Base-by-base conservation (phyloP, 2,329 filamentous ascomycete species). In the Sarocladium oryzae region DNA sequence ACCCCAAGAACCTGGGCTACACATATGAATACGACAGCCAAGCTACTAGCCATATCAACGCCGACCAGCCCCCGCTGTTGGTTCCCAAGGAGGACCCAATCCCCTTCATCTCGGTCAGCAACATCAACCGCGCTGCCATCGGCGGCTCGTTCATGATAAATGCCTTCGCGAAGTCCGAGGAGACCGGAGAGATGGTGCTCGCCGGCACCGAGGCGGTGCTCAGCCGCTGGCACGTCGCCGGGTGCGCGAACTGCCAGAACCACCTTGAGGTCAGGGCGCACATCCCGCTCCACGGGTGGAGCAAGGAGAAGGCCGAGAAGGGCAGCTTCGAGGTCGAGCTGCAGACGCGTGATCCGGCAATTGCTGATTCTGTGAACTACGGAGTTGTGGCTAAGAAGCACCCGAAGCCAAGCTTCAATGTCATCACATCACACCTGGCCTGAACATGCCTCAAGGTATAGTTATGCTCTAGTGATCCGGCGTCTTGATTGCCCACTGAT, bases 211-310 rank as follows among this genome's bases (percentile, higher is more conserved):
- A 61, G 36, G 52, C 59, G 1, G 49, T 61, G 5, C 43, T 63
- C 8, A 62, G 60, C 53, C 53, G 61, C 2, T 60, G 58, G 57
- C 49, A 56, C 38, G 57, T 61, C 18, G 23, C 36, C 1, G 55
- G 53, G 15, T 63, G 61, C 49, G 36, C 51, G 15, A 63, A 63
- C 52, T 62, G 61, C 55, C 56, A 56, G 40, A 55, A 55, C 33
- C 51, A 60, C 36, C 38, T 60, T 9, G 53, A 57, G 7, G 51
- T 56, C 2, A 40, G 51, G 6, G 24, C 55, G 3, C 52, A 56
- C 24, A 52, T 57, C 9, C 55, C 56, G 20, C 38, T 57, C 7
- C 28, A 30, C 28, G 28, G 28, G 13, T 30, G 28, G 28, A 30
- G 28, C 28, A 30, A 30, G 13, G 28, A 30, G 28, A 30, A 7